phyloP scores from a whole-genome alignment of 2,329 filamentous ascomycete species.

The Trichoderma sp. region DNA sequence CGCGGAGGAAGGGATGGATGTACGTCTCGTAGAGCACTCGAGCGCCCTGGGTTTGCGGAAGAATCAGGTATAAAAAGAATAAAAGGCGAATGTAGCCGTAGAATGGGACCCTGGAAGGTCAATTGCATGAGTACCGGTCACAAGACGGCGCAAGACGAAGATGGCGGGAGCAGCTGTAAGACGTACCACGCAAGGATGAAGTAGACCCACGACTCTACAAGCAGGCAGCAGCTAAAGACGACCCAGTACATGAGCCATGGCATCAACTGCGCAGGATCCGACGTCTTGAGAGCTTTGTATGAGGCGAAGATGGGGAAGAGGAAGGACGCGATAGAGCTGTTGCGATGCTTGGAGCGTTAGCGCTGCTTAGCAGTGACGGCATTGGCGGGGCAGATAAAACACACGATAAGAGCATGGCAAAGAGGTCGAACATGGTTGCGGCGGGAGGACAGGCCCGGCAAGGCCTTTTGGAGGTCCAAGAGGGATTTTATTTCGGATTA shows the following conservation, averaged over 20 bases:
- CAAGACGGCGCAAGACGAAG: neutral
- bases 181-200: constrained; percentile 80
- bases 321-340: constrained; percentile 80
- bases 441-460: constrained; percentile 27
- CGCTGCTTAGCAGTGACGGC: constrained; percentile 25
- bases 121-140: neutral
- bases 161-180: neutral
- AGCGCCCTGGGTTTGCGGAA: constrained; percentile 96
- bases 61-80: constrained; percentile 89
- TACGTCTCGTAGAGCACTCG: constrained; percentile 81
- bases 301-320: constrained; percentile 95
- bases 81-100: constrained; percentile 88
- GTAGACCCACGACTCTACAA: constrained; percentile 83
- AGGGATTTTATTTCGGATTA: neutral
- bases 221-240: constrained; percentile 76
- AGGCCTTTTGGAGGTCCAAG: constrained; percentile 33
- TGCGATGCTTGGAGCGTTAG: constrained; percentile 24
- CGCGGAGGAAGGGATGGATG: constrained; percentile 82
- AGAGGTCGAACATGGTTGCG: constrained; percentile 70
- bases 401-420: constrained; percentile 77
- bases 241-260: constrained; percentile 99
- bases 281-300: constrained; percentile 94
- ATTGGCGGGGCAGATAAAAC: constrained; percentile 38
- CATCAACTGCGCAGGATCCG: constrained; percentile 82
- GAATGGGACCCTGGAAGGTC: constrained; percentile 72